Conservation (phyloP, 805 yeast genomes). For the Nadsonia fulvescens region DNA sequence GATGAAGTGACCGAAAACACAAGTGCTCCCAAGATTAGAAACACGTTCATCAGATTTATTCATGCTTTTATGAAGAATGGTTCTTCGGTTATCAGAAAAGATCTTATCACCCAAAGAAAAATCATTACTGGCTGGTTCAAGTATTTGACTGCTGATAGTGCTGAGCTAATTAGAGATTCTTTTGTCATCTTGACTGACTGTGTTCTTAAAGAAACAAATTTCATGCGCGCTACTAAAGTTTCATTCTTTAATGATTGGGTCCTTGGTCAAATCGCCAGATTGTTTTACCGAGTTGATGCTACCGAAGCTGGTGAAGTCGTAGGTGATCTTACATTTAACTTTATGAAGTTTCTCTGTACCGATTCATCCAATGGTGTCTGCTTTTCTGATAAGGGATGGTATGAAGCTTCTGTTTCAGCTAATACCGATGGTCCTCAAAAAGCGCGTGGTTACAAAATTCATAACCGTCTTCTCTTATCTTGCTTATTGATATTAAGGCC, state of each 20-base stretch:
- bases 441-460: too few relatives aligned
- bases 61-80: constrained; percentile 30
- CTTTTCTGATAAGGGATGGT: constrained; percentile 18
- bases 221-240: constrained; percentile 51
- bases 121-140: constrained; percentile 55
- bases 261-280: constrained; percentile 34
- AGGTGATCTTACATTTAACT: too few relatives aligned
- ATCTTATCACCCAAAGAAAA: constrained; percentile 37
- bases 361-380: constrained; percentile 21
- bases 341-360: constrained; percentile 31
- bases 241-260: constrained; percentile 64
- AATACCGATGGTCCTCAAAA: too few relatives aligned
- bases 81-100: constrained; percentile 41
- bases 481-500: too few relatives aligned
- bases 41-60: constrained; percentile 44
- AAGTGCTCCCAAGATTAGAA: too few relatives aligned
- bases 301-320: constrained; percentile 15
- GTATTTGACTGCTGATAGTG: constrained; percentile 36
- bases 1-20: too few relatives aligned
- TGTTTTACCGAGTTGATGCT: constrained; percentile 28
- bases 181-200: constrained; percentile 29
- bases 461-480: too few relatives aligned
- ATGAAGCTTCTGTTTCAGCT: too few relatives aligned
- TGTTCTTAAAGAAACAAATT: constrained; percentile 40
- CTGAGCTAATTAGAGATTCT: constrained; percentile 22